Evolutionary conservation across 2,329 filamentous ascomycete species (phyloP).

Genomic region (Geosmithia flava): DNA sequence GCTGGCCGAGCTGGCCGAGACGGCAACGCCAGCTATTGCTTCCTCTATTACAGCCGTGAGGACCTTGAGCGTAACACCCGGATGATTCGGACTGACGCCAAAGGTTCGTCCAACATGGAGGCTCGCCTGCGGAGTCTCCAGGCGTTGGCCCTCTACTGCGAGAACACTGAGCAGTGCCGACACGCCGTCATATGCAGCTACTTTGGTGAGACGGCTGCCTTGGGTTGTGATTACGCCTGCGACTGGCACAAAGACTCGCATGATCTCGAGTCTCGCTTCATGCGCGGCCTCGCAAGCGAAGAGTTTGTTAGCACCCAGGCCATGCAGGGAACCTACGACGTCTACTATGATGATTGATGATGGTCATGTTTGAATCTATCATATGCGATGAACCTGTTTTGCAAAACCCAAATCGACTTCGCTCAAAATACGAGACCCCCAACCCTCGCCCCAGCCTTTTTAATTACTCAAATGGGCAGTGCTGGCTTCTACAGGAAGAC

Average conservation of each 20-base stretch:
- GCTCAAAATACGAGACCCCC: background rate
- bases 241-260: conserved; percentile 63
- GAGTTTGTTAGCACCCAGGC: conserved; percentile 54
- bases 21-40: conserved; percentile 74
- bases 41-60: conserved; percentile 83
- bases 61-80: conserved; percentile 64
- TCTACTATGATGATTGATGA: conserved; percentile 33
- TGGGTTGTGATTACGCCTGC: conserved; percentile 61
- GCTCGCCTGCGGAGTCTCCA: conserved; percentile 51
- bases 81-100: conserved; percentile 34
- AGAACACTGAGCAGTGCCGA: conserved; percentile 59
- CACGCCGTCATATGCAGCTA: conserved; percentile 66
- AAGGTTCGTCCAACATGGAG: conserved; percentile 28
- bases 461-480: no score
- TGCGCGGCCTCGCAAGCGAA: conserved; percentile 42
- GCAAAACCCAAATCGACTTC: background rate
- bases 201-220: conserved; percentile 45
- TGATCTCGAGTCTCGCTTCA: conserved; percentile 44
- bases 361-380: background rate
- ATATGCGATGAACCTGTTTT: background rate
- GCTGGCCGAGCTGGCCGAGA: conserved; percentile 84
- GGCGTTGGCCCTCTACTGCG: conserved; percentile 68
- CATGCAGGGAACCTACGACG: conserved; percentile 43
- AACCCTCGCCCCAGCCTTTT: no score
- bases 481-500: background rate